These are phyloP conservation scores for Urochloa ruziziensis DNA, from an alignment of 176 grass and related monocot genomes.

Conservation along the genomic window DNA sequence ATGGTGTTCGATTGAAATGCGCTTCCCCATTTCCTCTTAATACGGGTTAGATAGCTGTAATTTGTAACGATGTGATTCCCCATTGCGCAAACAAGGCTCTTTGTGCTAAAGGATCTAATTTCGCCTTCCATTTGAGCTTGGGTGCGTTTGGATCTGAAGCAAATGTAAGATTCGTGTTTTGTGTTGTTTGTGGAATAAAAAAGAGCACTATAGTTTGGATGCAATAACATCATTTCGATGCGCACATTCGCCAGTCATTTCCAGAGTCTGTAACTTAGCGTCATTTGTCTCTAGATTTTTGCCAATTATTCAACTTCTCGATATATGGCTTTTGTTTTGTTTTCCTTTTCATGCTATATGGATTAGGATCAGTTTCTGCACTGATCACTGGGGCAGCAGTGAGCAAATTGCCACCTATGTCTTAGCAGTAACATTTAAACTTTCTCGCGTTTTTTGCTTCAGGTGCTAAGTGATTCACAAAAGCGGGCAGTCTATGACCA, in stretches of 20 bases:
- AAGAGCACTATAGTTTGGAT: not conserved
- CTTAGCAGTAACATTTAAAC: not conserved
- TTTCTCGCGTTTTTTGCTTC: slow-evolving; percentile 1
- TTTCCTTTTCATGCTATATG: not conserved
- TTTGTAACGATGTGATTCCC: not conserved
- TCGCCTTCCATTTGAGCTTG: not conserved
- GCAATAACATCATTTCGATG: not conserved
- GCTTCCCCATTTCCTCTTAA: not conserved
- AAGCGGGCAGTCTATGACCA: slow-evolving; percentile 76
- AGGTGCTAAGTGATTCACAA: slow-evolving; percentile 82
- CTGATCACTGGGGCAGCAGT: not conserved
- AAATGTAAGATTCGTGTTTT: not conserved
- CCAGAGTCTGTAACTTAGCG: not conserved
- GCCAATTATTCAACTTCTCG: not conserved
- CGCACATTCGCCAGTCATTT: not conserved
- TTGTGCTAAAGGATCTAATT: not conserved
- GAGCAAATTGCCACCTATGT: not conserved
- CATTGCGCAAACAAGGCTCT: not conserved
- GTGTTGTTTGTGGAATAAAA: not conserved
- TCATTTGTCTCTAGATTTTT: not conserved
- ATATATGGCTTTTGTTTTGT: not conserved
- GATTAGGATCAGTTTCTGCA: not conserved
- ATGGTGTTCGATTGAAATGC: not conserved
- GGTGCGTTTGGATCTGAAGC: slow-evolving; percentile 15
- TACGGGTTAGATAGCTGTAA: not conserved